These are phyloP conservation scores for Hysterangium stoloniferum DNA, from an alignment of 768 basidiomycete genomes.

Conservation along the genomic window DNA sequence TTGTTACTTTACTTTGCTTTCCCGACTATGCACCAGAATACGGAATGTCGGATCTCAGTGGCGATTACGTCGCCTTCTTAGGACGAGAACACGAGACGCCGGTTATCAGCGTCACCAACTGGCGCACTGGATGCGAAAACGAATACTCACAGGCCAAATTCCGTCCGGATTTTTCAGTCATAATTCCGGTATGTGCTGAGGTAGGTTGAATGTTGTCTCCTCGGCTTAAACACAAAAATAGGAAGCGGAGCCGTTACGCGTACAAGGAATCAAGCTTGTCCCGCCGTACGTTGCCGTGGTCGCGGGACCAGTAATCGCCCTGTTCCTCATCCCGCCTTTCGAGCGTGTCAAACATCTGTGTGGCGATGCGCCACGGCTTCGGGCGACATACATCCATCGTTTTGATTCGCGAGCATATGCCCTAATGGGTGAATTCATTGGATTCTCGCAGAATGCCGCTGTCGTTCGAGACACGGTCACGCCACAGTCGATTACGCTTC, in stretches of 20 bases:
- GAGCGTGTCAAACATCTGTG: constrained; percentile 10
- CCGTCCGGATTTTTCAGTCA: constrained; percentile 8
- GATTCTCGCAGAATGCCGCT: constrained; percentile 1
- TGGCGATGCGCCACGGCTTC: constrained; percentile 8
- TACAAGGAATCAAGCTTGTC: constrained; percentile 11
- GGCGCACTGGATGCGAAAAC: constrained; percentile 5
- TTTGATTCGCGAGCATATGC: constrained; percentile 5
- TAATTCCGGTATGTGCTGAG: constrained; percentile 8
- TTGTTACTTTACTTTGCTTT: constrained; percentile 9
- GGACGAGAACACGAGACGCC: constrained; percentile 12
- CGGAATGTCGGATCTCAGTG: constrained; percentile 12
- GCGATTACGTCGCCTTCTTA: constrained; percentile 10
- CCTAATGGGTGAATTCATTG: constrained; percentile 10
- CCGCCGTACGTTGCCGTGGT: constrained; percentile 8
- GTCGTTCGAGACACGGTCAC: not conserved
- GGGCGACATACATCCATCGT: constrained; percentile 1
- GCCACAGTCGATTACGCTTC: not conserved
- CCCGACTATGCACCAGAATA: constrained; percentile 11
- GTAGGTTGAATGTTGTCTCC: no score
- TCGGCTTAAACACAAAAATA: no score
- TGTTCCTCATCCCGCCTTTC: constrained; percentile 4
- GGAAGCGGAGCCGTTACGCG: constrained; percentile 6
- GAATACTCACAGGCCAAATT: constrained; percentile 10
- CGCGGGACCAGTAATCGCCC: constrained; percentile 6
- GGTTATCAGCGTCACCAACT: constrained; percentile 11